phyloP scores from a whole-genome alignment of 1,284 basidiomycete species.

The Mycosarcoma mackinlayi region DNA sequence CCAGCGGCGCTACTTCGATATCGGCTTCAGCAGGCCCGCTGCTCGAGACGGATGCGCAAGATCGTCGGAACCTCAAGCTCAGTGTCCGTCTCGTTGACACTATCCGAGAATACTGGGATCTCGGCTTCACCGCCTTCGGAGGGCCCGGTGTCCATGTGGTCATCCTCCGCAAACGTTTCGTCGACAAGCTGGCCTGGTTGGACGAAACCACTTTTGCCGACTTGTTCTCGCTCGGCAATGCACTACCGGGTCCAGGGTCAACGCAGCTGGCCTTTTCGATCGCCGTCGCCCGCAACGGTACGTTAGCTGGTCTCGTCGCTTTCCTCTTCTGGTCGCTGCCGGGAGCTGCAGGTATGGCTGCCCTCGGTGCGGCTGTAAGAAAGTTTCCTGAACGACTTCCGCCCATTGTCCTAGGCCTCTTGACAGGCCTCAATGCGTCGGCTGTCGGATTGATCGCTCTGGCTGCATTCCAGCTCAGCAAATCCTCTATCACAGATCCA shows the following conservation, averaged over 20 bases:
- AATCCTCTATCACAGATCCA: conserved; percentile 72
- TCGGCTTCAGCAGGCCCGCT: conserved; percentile 6
- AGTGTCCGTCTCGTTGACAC: conserved; percentile 47
- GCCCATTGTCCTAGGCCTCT: conserved; percentile 72
- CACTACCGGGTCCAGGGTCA: conserved; percentile 70
- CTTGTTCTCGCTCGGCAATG: conserved; percentile 71
- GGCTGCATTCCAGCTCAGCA: conserved; percentile 73
- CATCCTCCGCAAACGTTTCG: conserved; percentile 54
- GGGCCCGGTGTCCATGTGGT: conserved; percentile 48
- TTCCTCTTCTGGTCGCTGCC: conserved; percentile 71
- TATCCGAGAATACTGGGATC: conserved; percentile 50
- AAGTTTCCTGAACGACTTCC: conserved; percentile 72
- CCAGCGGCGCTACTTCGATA: neutral
- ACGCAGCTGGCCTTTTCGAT: conserved; percentile 70
- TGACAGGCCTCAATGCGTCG: conserved; percentile 74
- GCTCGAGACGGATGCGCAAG: conserved; percentile 17
- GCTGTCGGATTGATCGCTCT: conserved; percentile 75
- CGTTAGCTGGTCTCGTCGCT: conserved; percentile 67
- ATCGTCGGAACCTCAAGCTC: conserved; percentile 34
- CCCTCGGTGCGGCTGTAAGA: conserved; percentile 72
- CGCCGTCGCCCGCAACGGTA: conserved; percentile 68
- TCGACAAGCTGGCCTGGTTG: conserved; percentile 56
- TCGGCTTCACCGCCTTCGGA: conserved; percentile 53
- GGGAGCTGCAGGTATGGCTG: conserved; percentile 73
- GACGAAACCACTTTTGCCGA: conserved; percentile 65